Percentiles rank a stretch among this genome's conserved stretches.
These are phyloP conservation scores for Ichthyophthirius multifiliis DNA, from an alignment of 169 alveolate genomes.

Conservation along the genomic window DNA sequence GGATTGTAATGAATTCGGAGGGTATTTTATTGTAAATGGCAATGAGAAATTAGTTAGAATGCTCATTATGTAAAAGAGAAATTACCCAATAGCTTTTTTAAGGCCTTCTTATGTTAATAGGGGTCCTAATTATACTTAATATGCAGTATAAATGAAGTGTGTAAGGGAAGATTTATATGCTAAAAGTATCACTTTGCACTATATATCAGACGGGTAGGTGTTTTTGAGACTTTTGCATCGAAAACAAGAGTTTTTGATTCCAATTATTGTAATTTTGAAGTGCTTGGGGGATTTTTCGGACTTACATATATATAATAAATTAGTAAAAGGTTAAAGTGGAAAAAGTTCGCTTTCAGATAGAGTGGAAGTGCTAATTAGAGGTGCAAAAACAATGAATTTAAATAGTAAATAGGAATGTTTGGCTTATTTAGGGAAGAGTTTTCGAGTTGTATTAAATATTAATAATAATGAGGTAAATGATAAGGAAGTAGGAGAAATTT, in stretches of 20 bases:
- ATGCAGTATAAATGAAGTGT: slow-evolving; percentile 80
- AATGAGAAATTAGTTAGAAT: slow-evolving; percentile 95
- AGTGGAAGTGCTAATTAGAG: slow-evolving; percentile 84
- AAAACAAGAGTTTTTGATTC: slow-evolving; percentile 87
- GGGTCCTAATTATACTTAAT: slow-evolving; percentile 80
- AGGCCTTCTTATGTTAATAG: slow-evolving; percentile 86
- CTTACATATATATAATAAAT: slow-evolving; percentile 65
- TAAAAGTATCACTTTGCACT: slow-evolving; percentile 85
- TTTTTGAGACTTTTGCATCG: slow-evolving; percentile 76
- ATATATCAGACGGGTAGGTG: slow-evolving; percentile 84
- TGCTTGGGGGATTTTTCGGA: slow-evolving; percentile 78
- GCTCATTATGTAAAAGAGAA: slow-evolving; percentile 94
- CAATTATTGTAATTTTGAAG: slow-evolving; percentile 76
- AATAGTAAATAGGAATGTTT: slow-evolving; percentile 72
- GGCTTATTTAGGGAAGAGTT: slow-evolving; percentile 73
- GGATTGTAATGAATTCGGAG: slow-evolving; percentile 98
- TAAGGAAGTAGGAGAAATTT: slow-evolving; percentile 93
- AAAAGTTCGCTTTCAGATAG: slow-evolving; percentile 75
- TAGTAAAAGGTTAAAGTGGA: slow-evolving; percentile 55
- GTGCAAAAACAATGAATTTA: slow-evolving; percentile 65
- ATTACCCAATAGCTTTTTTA: slow-evolving; percentile 90
- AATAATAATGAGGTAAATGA: slow-evolving; percentile 86
- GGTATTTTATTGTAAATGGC: slow-evolving; percentile 98
- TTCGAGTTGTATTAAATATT: slow-evolving; percentile 30
- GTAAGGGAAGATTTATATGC: slow-evolving; percentile 87